These are phyloP conservation scores for Articulospora tetracladia DNA, from an alignment of 495 filamentous ascomycete genomes.

Conservation along the genomic window DNA sequence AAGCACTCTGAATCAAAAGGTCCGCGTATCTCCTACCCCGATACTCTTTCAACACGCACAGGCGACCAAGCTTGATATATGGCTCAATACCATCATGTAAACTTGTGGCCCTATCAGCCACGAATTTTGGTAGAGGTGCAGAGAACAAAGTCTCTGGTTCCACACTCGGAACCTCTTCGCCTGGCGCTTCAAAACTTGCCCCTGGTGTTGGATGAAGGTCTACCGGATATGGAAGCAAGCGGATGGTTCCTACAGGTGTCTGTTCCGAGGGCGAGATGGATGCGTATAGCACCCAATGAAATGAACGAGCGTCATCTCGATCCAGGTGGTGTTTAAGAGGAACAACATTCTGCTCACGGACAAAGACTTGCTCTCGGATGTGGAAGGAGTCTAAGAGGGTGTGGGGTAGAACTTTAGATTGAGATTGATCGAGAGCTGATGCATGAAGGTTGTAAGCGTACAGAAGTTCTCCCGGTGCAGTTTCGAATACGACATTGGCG, in stretches of 20 bases:
- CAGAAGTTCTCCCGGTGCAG: constrained; percentile 35
- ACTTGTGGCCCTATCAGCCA: constrained; percentile 31
- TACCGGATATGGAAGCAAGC: constrained; percentile 73
- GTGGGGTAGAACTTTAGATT: constrained; percentile 43
- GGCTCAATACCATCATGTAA: constrained; percentile 56
- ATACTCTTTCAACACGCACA: constrained; percentile 60
- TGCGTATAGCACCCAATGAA: constrained; percentile 72
- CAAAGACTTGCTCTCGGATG: constrained; percentile 73
- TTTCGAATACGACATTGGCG: constrained; percentile 40
- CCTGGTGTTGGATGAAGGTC: constrained; percentile 42
- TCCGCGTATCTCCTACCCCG: constrained; percentile 57
- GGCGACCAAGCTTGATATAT: constrained; percentile 71
- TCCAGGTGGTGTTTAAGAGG: constrained; percentile 69
- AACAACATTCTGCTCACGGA: constrained; percentile 61
- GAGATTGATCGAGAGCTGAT: too few species aligned
- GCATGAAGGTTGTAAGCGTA: constrained; percentile 43
- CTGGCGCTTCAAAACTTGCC: constrained; percentile 23
- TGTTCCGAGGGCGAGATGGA: background rate
- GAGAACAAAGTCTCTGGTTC: constrained; percentile 12
- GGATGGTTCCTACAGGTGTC: constrained; percentile 63
- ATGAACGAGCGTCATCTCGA: constrained; percentile 67
- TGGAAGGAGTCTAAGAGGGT: constrained; percentile 69
- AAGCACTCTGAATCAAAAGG: constrained; percentile 56
- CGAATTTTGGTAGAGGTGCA: constrained; percentile 22
- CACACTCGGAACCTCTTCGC: background rate